A percentile compares a stretch with the other conserved stretches of the same genome.
Evolutionary conservation across 192 early-diverging fungal species (phyloP).

Genomic region (Gonapodya sp.): DNA sequence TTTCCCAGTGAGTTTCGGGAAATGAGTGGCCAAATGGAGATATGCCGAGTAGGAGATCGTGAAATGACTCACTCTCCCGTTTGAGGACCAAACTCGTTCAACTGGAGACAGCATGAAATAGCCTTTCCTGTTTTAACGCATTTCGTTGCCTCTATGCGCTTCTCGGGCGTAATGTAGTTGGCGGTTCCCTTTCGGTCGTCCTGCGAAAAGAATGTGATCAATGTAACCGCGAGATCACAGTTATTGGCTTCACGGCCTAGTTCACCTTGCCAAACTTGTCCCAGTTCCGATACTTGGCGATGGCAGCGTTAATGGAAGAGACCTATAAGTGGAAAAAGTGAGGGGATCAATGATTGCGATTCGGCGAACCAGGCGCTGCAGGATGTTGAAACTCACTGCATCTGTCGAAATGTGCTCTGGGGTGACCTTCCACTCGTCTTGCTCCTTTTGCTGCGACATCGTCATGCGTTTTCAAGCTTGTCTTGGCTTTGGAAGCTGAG

Average conservation of each 20-base stretch:
- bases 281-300: constrained; percentile 5
- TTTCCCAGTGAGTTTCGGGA: too few relatives aligned
- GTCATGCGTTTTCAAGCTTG: too few relatives aligned
- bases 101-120: neutral
- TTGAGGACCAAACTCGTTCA: constrained; percentile 4
- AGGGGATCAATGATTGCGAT: too few relatives aligned
- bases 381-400: neutral
- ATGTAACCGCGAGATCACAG: neutral
- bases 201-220: neutral
- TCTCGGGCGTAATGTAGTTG: constrained; percentile 1
- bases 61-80: neutral
- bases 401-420: neutral
- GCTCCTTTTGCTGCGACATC: neutral
- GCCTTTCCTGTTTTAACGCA: constrained; percentile 8
- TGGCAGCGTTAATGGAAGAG: neutral
- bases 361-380: too few relatives aligned
- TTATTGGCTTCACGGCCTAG: too few relatives aligned
- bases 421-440: neutral
- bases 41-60: neutral
- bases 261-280: neutral
- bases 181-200: neutral
- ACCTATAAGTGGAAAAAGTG: too few relatives aligned
- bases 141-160: constrained; percentile 8
- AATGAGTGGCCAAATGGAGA: too few relatives aligned
- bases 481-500: too few relatives aligned